These are phyloP conservation scores for Atkinsonella texensis DNA, from an alignment of 2,329 filamentous ascomycete species.

Conservation along the genomic window DNA sequence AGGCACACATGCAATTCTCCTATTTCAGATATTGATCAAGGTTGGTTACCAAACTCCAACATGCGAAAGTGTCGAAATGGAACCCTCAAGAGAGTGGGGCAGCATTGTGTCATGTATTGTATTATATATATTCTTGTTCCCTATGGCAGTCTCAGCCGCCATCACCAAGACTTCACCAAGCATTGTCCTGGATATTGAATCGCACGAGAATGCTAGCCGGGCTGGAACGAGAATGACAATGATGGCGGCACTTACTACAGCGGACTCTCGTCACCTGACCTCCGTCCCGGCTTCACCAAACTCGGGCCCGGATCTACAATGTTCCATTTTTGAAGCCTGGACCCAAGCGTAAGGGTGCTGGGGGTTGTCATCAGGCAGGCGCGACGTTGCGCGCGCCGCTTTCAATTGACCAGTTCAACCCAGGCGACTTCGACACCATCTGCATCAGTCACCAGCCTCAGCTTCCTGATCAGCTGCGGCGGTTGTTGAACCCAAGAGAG, in stretches of 20 bases:
- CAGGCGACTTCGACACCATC: background rate
- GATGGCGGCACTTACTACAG: background rate
- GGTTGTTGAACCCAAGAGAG: background rate
- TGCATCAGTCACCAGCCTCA: background rate
- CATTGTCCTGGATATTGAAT: background rate
- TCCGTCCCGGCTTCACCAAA: background rate
- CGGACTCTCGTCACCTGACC: background rate
- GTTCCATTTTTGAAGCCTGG: constrained; percentile 24
- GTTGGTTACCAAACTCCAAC: no score
- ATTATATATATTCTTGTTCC: background rate
- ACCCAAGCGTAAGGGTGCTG: background rate
- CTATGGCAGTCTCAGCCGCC: background rate
- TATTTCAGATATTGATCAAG: no score
- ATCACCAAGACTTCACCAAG: background rate
- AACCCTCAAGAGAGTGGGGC: no score
- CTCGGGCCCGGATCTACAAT: constrained; percentile 1
- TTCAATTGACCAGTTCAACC: constrained; percentile 12
- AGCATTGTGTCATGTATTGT: background rate
- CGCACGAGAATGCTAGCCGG: background rate
- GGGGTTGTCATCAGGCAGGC: constrained; percentile 20
- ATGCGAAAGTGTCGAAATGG: no score
- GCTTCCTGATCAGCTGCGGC: background rate
- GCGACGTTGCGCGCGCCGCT: constrained; percentile 17
- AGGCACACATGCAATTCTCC: no score
- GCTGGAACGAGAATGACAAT: background rate